A percentile compares a stretch with the other conserved stretches of the same genome.
phyloP scores from a whole-genome alignment of 2,329 filamentous ascomycete species.

The Penicillium sp. region DNA sequence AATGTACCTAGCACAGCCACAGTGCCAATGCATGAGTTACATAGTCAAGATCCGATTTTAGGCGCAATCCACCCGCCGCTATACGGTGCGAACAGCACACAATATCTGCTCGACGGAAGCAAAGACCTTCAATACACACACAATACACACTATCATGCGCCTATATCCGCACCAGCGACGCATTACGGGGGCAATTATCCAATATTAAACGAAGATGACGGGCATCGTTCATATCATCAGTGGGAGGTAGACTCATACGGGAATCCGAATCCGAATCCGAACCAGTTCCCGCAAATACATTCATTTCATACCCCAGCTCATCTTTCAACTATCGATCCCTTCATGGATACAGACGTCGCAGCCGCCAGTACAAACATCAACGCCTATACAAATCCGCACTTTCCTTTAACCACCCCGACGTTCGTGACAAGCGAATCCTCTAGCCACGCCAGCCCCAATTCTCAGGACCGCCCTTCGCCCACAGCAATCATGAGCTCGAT shows the following conservation, averaged over 20 bases:
- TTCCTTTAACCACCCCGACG: neutral
- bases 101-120: neutral
- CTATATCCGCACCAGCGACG: neutral
- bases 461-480: slow-evolving; percentile 5
- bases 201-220: neutral
- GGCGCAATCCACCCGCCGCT: neutral
- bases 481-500: slow-evolving; percentile 11
- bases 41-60: neutral
- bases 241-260: neutral
- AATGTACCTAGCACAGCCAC: neutral
- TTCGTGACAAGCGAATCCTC: neutral
- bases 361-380: neutral
- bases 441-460: neutral
- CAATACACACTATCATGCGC: neutral
- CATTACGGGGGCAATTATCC: neutral
- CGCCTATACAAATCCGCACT: neutral
- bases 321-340: slow-evolving; percentile 3
- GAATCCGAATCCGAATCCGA: neutral
- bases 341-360: neutral
- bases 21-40: neutral
- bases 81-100: neutral
- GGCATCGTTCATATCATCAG: neutral
- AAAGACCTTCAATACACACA: neutral
- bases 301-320: neutral
- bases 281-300: neutral